Base-by-base conservation (phyloP, 2,329 filamentous ascomycete genomes). In the Colletotrichum kahawae region DNA sequence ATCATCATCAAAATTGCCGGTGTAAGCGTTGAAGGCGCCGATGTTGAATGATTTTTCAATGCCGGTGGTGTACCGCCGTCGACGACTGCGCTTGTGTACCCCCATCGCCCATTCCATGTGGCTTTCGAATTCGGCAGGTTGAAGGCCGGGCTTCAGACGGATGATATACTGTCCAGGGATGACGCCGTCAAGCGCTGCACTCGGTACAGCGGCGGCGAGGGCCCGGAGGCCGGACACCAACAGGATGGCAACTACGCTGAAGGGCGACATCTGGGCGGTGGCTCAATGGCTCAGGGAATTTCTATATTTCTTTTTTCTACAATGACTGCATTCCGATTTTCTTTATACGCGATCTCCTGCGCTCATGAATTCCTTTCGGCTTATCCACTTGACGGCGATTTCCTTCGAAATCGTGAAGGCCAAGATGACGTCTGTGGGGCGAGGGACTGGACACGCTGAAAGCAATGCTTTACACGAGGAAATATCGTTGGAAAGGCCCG, bases 1-100 rank as follows among this genome's bases (percentile, higher is more conserved):
- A 51, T 81, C 81, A 14, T 83, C 82, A 77, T 88, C 87, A 74
- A 89, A 88, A 33, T 84, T 82, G 21, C 84, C 85, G 9, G 84
- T 80, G 60, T 87, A 87, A 24, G 80, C 85, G 64, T 85, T 84
- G 79, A 86, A 88, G 62, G 82, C 79, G 54, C 82, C 79, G 31
- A 75, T 71, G 54, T 80, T 81, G 80, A 84, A 88, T 16, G 82
- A 83, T 77, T 84, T 84, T 78, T 87, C 84, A 12, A 89, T 79
- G 68, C 83, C 84, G 65, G 63, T 76, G 31, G 79, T 82, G 78
- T 80, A 78, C 76, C 84, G 81, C 75, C 83, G 79, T 76, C 51
- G 77, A 71, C 86, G 72, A 79, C 83, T 85, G 60, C 81, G 82
- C 71, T 79, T 79, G 70, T 86, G 82, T 9, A 87, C 78, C 59